Base-by-base conservation (phyloP, 805 yeast species). In the Saturnispora galanensis region DNA sequence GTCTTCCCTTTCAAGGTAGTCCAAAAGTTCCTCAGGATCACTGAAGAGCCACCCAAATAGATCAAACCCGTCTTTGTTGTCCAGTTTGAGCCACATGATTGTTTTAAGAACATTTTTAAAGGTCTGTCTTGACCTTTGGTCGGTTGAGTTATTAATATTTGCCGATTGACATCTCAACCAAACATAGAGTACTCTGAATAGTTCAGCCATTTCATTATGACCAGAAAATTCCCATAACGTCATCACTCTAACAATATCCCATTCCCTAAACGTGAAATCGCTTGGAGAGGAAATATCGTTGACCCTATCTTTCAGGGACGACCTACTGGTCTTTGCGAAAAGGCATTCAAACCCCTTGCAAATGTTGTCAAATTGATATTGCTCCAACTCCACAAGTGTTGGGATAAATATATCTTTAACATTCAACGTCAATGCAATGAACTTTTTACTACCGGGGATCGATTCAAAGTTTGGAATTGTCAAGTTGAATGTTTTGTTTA, bases 371-470 rank as follows among this genome's bases (percentile, higher is more conserved):
- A 42, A 57, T 42, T 60, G 65, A 17, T 18, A 4, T 2, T 49
- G 50, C 0, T 51, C 42, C 8, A 60, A 46, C 1, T 42, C 31
- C 5, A 42, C 42, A 2, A 80, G 70, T 34, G 68, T 65, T 5
- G 66, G 63, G 3, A 71, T 77, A 12, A 67, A 54, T 12, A 60
- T 49, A 5, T 62, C 55, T 16, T 56, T 50, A 1, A 57, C 50
- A 3, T 48, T 41, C 30, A 58, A 37, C 16, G 52, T 44, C 26
- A 50, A 54, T 44, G 49, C 57, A 48, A 50, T 50, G 41, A 36
- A 56, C 44, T 48, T 55, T 8, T 42, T 21, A 30, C 41, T 41
- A 3, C 40, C 47, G 10, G 52, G 52, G 11, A 47, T 45, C 10
- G 35, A 15, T 10, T 35, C 21, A 18, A 38, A 47, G 30, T 37